phyloP scores from a whole-genome alignment of 306 rosid genomes.

The Lotus japonicus region DNA sequence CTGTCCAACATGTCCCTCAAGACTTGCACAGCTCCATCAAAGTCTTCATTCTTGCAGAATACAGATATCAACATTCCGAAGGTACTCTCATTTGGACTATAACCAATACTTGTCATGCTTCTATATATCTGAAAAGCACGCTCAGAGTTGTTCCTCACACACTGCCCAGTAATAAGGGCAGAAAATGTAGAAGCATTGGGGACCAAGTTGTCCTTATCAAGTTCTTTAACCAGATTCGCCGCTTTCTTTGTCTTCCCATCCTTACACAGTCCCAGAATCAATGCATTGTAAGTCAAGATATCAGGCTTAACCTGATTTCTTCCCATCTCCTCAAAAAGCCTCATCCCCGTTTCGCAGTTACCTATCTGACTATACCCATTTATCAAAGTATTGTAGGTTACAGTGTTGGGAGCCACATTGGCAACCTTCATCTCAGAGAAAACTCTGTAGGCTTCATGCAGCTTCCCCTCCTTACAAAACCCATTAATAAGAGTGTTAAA shows the following conservation, averaged over 20 bases:
- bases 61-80: conserved; percentile 45
- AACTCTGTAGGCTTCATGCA: conserved; percentile 58
- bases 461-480: conserved; percentile 62
- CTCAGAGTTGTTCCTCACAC: conserved; percentile 54
- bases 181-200: conserved; percentile 73
- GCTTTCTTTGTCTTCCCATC: conserved; percentile 82
- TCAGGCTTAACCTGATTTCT: conserved; percentile 49
- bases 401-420: conserved; percentile 51
- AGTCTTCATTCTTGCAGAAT: conserved; percentile 60
- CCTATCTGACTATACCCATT: conserved; percentile 61
- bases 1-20: conserved; percentile 65
- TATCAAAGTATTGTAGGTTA: conserved; percentile 71
- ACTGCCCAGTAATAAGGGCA: conserved; percentile 65
- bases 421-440: conserved; percentile 59
- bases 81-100: conserved; percentile 46
- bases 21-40: conserved; percentile 62
- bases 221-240: conserved; percentile 59
- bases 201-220: conserved; percentile 51
- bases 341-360: conserved; percentile 48
- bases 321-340: conserved; percentile 69
- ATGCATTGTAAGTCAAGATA: conserved; percentile 71
- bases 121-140: conserved; percentile 59
- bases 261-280: conserved; percentile 82
- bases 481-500: conserved; percentile 64
- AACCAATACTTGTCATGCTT: conserved; percentile 70